phyloP scores from a whole-genome alignment of 306 rosid genomes.

The Cucurbita maxima region DNA sequence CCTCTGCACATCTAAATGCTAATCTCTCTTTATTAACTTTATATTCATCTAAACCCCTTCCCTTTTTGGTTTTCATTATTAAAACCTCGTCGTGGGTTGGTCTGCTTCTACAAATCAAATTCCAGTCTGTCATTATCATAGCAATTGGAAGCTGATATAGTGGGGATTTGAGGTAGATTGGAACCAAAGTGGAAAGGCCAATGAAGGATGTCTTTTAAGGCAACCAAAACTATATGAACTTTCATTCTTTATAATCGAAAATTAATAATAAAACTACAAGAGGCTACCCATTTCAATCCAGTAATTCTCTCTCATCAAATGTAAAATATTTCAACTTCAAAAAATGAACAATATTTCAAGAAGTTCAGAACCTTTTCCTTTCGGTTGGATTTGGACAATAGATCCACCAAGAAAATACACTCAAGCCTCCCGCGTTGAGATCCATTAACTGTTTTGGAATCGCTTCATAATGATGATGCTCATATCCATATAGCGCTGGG shows the following conservation, averaged over 20 bases:
- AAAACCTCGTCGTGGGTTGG: background rate
- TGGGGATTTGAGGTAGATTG: background rate
- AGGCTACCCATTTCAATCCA: background rate
- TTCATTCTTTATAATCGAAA: background rate
- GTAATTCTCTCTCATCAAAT: background rate
- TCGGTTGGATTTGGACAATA: background rate
- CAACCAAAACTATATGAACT: background rate
- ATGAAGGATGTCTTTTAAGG: background rate
- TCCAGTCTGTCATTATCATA: background rate
- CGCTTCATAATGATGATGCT: slow-evolving; percentile 55
- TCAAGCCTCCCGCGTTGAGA: background rate
- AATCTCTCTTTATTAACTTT: background rate
- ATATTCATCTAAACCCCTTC: background rate
- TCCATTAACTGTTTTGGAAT: slow-evolving; percentile 54
- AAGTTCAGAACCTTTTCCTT: background rate
- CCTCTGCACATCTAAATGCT: background rate
- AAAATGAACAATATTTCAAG: background rate
- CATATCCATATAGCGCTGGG: slow-evolving; percentile 71
- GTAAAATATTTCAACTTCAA: background rate
- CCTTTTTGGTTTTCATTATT: background rate
- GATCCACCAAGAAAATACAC: background rate
- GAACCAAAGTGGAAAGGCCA: background rate
- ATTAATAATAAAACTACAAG: background rate
- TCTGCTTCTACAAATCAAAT: background rate
- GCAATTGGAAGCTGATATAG: background rate